phyloP scores from a whole-genome alignment of 1,139 yeast species.

The Geotrichum aggregatum region DNA sequence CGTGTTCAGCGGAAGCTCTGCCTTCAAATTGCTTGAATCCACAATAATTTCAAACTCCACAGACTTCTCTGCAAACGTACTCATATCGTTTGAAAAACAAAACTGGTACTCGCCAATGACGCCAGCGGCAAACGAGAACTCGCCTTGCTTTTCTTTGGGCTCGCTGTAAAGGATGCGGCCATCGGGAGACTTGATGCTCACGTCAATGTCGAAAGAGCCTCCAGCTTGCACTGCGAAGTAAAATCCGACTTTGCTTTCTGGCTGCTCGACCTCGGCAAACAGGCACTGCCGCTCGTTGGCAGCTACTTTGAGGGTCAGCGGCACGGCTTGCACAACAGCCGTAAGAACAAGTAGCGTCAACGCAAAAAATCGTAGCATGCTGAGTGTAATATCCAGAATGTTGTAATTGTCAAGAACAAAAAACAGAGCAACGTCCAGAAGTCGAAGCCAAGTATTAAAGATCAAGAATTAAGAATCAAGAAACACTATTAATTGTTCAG shows the following conservation, averaged over 20 bases:
- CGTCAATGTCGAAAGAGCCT: slow-evolving; percentile 81
- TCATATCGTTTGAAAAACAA: slow-evolving; percentile 85
- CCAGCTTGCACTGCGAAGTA: slow-evolving; percentile 93
- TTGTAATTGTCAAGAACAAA: neutral
- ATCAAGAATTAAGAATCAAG: no score
- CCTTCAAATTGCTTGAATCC: slow-evolving; percentile 18
- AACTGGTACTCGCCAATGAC: slow-evolving; percentile 81
- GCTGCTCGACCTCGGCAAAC: slow-evolving; percentile 66
- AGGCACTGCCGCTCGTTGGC: slow-evolving; percentile 78
- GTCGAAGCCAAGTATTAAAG: no score
- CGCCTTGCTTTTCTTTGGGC: slow-evolving; percentile 76
- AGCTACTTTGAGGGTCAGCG: slow-evolving; percentile 72
- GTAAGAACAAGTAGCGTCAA: neutral
- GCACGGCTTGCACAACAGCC: slow-evolving; percentile 26
- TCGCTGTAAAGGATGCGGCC: slow-evolving; percentile 56
- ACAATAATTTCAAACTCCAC: slow-evolving; percentile 75
- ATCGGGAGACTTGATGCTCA: slow-evolving; percentile 67
- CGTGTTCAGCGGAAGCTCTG: slow-evolving; percentile 18
- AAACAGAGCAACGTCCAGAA: no score
- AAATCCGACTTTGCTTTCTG: slow-evolving; percentile 64
- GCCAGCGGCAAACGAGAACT: slow-evolving; percentile 69
- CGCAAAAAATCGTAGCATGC: neutral
- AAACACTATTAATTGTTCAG: no score
- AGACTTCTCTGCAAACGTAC: slow-evolving; percentile 81
- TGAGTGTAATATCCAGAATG: neutral